Conservation (phyloP, 257 asterid species). For the Ilex aquifolium region DNA sequence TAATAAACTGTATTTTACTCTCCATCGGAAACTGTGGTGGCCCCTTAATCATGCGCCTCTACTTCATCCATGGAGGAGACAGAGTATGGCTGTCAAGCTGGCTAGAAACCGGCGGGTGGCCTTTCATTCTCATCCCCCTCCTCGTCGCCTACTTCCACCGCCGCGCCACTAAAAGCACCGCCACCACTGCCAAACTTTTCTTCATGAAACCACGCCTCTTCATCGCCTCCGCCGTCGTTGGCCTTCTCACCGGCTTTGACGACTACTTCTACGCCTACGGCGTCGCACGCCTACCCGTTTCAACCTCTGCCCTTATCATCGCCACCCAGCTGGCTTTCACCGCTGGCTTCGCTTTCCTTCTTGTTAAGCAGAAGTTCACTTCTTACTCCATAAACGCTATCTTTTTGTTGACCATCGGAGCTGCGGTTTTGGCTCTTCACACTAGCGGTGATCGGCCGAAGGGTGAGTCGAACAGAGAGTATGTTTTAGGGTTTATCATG, state of each 20-base stretch:
- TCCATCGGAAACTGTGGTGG: constrained; percentile 18
- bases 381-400: constrained; percentile 18
- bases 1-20: constrained; percentile 15
- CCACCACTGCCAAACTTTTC: constrained; percentile 4
- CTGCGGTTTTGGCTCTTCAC: constrained; percentile 37
- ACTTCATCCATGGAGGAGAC: constrained; percentile 24
- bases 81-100: constrained; percentile 23
- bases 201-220: constrained; percentile 6
- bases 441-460: constrained; percentile 34
- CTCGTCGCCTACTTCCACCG: constrained; percentile 16
- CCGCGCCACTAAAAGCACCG: constrained; percentile 4
- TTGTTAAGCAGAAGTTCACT: constrained; percentile 1
- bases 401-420: constrained; percentile 23
- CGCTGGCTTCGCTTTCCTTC: constrained; percentile 14
- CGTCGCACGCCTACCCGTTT: constrained; percentile 19
- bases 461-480: constrained; percentile 31
- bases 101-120: constrained; percentile 28
- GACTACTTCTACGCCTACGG: constrained; percentile 24
- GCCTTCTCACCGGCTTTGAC: constrained; percentile 20
- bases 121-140: constrained; percentile 19
- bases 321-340: constrained; percentile 26
- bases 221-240: constrained; percentile 9
- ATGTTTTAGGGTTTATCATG: constrained; percentile 30
- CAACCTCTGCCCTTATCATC: constrained; percentile 21
- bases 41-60: constrained; percentile 24